Evolutionary conservation across 805 yeast species (phyloP).

Genomic region (Ogataea chonburiensis): DNA sequence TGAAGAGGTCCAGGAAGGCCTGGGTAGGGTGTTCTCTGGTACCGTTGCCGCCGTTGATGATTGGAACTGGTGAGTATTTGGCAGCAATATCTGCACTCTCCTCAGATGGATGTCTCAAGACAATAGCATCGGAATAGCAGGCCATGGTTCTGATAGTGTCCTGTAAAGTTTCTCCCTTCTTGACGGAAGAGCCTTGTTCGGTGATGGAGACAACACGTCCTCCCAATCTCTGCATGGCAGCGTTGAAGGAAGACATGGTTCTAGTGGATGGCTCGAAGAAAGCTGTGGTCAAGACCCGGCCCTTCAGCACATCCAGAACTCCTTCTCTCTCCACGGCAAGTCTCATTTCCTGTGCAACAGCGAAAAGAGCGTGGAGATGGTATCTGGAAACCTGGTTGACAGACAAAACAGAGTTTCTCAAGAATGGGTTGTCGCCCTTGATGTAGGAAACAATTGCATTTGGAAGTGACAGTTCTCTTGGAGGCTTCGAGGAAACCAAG

Average conservation of each 20-base stretch:
- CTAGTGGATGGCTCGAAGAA: conserved; percentile 98
- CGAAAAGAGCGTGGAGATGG: conserved; percentile 87
- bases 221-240: conserved; percentile 99
- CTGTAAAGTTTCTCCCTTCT: conserved; percentile 97
- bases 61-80: conserved; percentile 94
- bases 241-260: conserved; percentile 94
- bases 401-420: conserved; percentile 82
- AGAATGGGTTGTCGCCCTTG: conserved; percentile 83
- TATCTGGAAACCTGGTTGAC: conserved; percentile 85
- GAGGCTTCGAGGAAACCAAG: conserved; percentile 70
- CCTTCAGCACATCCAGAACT: conserved; percentile 83
- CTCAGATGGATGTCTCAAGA: conserved; percentile 92
- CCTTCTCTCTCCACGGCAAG: conserved; percentile 96
- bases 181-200: conserved; percentile 86
- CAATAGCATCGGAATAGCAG: conserved; percentile 95
- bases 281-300: conserved; percentile 89
- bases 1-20: conserved; percentile 94
- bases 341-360: conserved; percentile 98
- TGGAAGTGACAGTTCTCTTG: conserved; percentile 70
- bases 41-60: conserved; percentile 97
- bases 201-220: conserved; percentile 92
- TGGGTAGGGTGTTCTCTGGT: conserved; percentile 98
- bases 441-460: conserved; percentile 77
- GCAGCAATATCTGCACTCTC: conserved; percentile 93
- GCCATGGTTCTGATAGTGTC: conserved; percentile 95